Conservation (phyloP, 2,329 filamentous ascomycete genomes). For the Triangularia setosa region DNA sequence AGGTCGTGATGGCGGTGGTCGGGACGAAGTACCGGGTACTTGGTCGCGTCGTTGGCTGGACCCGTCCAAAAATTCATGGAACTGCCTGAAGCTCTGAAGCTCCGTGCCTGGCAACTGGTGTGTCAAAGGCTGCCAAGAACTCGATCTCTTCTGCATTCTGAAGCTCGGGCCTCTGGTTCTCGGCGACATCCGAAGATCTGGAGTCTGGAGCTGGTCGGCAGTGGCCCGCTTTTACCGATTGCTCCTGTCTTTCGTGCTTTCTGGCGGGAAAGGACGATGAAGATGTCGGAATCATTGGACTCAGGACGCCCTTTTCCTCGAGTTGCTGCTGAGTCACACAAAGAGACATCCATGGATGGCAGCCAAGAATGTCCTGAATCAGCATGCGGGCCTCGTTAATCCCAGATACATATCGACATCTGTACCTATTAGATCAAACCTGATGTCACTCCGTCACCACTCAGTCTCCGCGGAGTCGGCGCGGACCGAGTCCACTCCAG, state of each 20-base stretch:
- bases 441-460: constrained; percentile 9
- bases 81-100: not conserved
- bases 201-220: not conserved
- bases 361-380: not conserved
- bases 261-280: not conserved
- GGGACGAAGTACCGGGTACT: not conserved
- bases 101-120: not conserved
- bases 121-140: constrained; percentile 10
- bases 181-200: constrained; percentile 13
- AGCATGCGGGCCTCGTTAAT: not conserved
- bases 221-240: constrained; percentile 7
- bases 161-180: constrained; percentile 6
- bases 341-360: not conserved
- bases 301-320: not conserved
- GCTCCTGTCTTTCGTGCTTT: constrained; percentile 1
- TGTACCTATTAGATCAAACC: not conserved
- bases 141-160: not conserved
- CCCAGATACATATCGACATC: not conserved
- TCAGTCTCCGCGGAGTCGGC: constrained; percentile 5
- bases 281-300: not conserved
- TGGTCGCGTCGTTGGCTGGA: not conserved
- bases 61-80: not conserved
- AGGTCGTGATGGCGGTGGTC: not conserved
- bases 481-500: not conserved
- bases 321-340: not conserved